A percentile compares a stretch with the other conserved stretches of the same genome.
These are phyloP conservation scores for Scutellaria barbata DNA, from an alignment of 257 asterid species.

Conservation along the genomic window DNA sequence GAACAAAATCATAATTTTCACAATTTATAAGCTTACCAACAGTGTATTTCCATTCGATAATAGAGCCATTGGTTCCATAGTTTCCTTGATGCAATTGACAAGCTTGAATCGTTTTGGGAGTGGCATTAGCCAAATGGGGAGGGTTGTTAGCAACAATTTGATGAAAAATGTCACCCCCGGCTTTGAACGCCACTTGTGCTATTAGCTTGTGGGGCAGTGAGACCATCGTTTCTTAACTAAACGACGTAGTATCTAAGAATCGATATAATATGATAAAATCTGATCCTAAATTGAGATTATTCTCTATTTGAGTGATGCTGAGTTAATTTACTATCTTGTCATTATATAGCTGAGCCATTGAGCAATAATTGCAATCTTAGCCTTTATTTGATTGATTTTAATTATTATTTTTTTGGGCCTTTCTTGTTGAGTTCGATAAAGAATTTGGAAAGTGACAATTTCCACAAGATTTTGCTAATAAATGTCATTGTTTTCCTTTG, in stretches of 20 bases:
- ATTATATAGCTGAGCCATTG: conserved; percentile 8
- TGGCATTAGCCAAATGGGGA: conserved; percentile 29
- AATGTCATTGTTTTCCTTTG: neutral
- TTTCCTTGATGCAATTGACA: conserved; percentile 43
- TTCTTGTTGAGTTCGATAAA: conserved; percentile 23
- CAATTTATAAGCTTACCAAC: conserved; percentile 29
- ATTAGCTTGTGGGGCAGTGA: conserved; percentile 32
- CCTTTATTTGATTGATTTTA: neutral
- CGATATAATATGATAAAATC: too few relatives aligned
- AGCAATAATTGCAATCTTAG: neutral
- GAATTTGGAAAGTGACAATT: conserved; percentile 27
- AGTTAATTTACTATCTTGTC: neutral
- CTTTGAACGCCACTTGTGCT: conserved; percentile 44
- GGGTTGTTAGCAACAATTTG: conserved; percentile 31
- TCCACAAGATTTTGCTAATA: conserved; percentile 11
- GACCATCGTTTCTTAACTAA: conserved; percentile 7
- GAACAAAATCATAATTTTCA: too few relatives aligned
- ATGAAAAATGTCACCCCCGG: conserved; percentile 44
- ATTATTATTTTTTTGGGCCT: neutral
- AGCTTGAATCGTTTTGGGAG: conserved; percentile 34
- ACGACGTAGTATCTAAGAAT: too few relatives aligned
- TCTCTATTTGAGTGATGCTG: neutral
- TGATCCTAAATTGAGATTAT: too few relatives aligned
- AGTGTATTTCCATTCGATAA: conserved; percentile 41
- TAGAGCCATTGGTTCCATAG: conserved; percentile 39